phyloP scores from a whole-genome alignment of 768 basidiomycete genomes.

The Leccinum subtestaceum region DNA sequence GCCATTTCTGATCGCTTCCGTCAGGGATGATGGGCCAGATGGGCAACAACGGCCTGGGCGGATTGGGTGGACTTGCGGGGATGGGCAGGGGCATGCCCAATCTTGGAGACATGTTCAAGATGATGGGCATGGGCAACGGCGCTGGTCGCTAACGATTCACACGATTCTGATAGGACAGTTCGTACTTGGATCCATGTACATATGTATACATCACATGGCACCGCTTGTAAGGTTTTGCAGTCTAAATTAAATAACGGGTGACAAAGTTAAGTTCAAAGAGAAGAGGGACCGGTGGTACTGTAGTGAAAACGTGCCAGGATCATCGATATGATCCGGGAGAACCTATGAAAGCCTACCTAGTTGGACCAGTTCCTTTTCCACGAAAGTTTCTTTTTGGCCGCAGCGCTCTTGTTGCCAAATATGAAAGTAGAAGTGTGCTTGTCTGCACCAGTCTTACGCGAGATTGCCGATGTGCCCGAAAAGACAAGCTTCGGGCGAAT shows the following conservation, averaged over 20 bases:
- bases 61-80: constrained; percentile 48
- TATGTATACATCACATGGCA: constrained; percentile 16
- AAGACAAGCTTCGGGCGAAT: constrained; percentile 53
- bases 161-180: constrained; percentile 6
- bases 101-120: constrained; percentile 79
- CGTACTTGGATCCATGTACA: constrained; percentile 13
- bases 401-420: constrained; percentile 71
- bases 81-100: constrained; percentile 67
- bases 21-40: constrained; percentile 87
- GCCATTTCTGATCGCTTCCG: constrained; percentile 8
- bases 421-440: constrained; percentile 78
- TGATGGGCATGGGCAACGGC: constrained; percentile 79
- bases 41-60: constrained; percentile 54
- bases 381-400: constrained; percentile 51
- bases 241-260: constrained; percentile 17
- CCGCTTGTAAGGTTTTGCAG: constrained; percentile 8
- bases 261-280: constrained; percentile 32
- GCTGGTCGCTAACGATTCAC: constrained; percentile 28
- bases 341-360: constrained; percentile 16
- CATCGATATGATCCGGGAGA: constrained; percentile 11
- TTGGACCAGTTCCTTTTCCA: constrained; percentile 45
- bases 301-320: constrained; percentile 9
- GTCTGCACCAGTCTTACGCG: constrained; percentile 77
- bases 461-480: constrained; percentile 50
- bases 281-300: constrained; percentile 6